Conservation (phyloP, 768 basidiomycete genomes). For the Chalciporus chontae region DNA sequence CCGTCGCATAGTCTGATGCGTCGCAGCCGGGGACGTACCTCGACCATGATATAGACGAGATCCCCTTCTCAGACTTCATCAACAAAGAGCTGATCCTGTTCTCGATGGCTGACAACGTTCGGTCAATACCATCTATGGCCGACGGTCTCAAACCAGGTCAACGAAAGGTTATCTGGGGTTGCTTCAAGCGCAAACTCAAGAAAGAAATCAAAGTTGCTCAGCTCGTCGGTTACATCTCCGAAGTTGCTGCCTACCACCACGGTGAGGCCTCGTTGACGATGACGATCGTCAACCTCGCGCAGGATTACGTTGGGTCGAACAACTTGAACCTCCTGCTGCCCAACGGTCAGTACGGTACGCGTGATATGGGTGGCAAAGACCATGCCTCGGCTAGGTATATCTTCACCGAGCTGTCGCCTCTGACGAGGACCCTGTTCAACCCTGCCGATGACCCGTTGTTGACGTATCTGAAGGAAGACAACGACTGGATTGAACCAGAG, state of each 20-base stretch:
- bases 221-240: slow-evolving; percentile 91
- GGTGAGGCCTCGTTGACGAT: slow-evolving; percentile 83
- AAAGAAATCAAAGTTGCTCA: slow-evolving; percentile 94
- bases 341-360: slow-evolving; percentile 94
- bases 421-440: slow-evolving; percentile 78
- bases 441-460: slow-evolving; percentile 84
- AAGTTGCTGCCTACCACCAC: slow-evolving; percentile 95
- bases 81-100: slow-evolving; percentile 97
- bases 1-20: slow-evolving; percentile 1
- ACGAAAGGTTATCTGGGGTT: slow-evolving; percentile 93
- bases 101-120: slow-evolving; percentile 99
- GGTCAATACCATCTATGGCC: slow-evolving; percentile 91
- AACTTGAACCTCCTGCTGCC: slow-evolving; percentile 88
- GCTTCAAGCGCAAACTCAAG: slow-evolving; percentile 92
- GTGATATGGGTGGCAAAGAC: slow-evolving; percentile 91
- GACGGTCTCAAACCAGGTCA: slow-evolving; percentile 98
- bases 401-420: slow-evolving; percentile 72
- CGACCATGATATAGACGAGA: slow-evolving; percentile 82
- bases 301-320: slow-evolving; percentile 93
- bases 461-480: slow-evolving; percentile 82
- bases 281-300: slow-evolving; percentile 93
- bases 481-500: slow-evolving; percentile 83
- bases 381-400: slow-evolving; percentile 97
- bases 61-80: slow-evolving; percentile 92
- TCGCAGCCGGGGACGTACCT: slow-evolving; percentile 87